Base-by-base conservation (phyloP, 768 basidiomycete species). In the Floccularia luteovirens region DNA sequence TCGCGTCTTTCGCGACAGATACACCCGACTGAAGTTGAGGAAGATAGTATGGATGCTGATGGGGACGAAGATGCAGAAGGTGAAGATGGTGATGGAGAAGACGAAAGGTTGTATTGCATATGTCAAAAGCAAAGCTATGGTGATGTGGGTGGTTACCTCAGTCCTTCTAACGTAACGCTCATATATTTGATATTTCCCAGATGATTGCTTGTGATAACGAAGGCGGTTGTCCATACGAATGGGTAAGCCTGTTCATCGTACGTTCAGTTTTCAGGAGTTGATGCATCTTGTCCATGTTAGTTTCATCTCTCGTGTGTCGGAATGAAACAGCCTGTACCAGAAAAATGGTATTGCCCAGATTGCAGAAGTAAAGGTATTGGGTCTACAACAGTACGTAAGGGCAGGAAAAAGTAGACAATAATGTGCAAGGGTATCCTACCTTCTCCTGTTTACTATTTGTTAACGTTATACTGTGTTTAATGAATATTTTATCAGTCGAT, bases 171-270 rank as follows among this genome's bases (percentile, higher is more conserved):
- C 13, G 27, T 36, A 23, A 32, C 24, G 22, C 8, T 19, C 14
- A n/a, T 19, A 28, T 3, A 28, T 34, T 8, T 30, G 24, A 13
- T 12, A 2, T 30, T 11, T 21, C 36, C 2, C 39, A 74, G 75
- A 84, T 84, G 82, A 79, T 84, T 51, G 80, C 75, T 3, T 84
- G 82, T 50, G 82, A 84, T 52, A 77, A 79, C 49, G 72, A 77
- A 46, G 63, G 61, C n/a, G 61, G 64, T 13, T 84, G 81, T 59
- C 72, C 69, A 3, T 77, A 72, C 53, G 77, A 84, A 77, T 84
- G 81, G 80, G 80, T 80, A 43, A 44, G 73, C 58, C 11, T 14
- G n/a, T 33, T 31, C 39, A 19, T 32, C 7, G 12, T n/a, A 5
- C 31, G 10, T 19, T 21, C 22, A 42, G 5, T 16, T 5, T 31